Conservation (phyloP, 192 early-diverging fungal species). For the Entophlyctis luteolus region DNA sequence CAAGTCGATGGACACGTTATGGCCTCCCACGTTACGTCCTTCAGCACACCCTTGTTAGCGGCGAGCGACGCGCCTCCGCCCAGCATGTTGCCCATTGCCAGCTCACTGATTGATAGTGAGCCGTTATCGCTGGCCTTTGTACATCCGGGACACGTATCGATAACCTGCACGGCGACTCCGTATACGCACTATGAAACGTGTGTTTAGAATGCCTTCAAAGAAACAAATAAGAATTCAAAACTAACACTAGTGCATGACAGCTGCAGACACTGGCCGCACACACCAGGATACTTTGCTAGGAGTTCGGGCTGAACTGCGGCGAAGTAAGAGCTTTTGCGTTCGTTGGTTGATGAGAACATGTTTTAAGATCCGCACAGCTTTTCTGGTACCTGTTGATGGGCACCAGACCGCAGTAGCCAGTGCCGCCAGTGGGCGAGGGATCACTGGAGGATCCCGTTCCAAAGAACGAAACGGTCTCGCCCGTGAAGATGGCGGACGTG, state of each 20-base stretch:
- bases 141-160: conserved; percentile 1
- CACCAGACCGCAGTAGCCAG: background rate
- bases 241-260: conserved; percentile 3
- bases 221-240: background rate
- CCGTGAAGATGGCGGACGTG: background rate
- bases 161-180: background rate
- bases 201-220: too few species aligned
- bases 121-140: background rate
- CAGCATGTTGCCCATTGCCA: conserved; percentile 11
- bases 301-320: background rate
- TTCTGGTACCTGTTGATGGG: conserved; percentile 4
- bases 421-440: conserved; percentile 7
- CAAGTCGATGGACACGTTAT: background rate
- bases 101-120: background rate
- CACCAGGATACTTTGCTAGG: background rate
- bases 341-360: too few species aligned
- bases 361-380: too few species aligned
- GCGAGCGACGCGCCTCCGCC: background rate
- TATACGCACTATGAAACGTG: background rate
- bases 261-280: conserved; percentile 9
- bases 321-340: conserved; percentile 11
- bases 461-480: background rate
- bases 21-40: background rate
- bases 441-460: conserved; percentile 7
- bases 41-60: background rate